Base-by-base conservation (phyloP, 495 filamentous ascomycete genomes). In the Talaromyces wortmannii region DNA sequence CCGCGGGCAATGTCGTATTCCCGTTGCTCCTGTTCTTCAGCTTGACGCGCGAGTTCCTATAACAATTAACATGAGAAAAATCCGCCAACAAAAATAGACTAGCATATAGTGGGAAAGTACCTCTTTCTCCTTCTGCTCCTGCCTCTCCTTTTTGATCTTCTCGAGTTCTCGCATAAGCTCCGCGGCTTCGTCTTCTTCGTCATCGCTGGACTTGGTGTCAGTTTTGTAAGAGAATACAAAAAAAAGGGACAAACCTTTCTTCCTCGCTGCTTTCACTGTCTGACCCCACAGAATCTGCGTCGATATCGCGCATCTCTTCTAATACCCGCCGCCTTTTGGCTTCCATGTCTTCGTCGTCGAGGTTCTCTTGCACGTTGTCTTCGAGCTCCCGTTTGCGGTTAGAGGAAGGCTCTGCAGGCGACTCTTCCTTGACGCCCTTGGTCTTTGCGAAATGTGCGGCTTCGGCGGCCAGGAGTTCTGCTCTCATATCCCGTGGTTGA, bases 141-240 rank as follows among this genome's bases (percentile, higher is more conserved):
- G 83, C 30, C 94, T 77, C 70, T 98, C 94, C 54, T 82, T 86
- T 69, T 95, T 90, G 68, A 98, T 95, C 70, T 96, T 92, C 65
- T 94, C 92, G 31, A 98, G 74, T 68, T 98, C 94, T 17, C 95
- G 83, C 75, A 94, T 85, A 50, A 98, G 71, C 63, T 91, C 89
- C 0, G 90, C 91, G 0, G 89, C 90, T 62, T 96, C 92, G 53
- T 98, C 92, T 61, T 95, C 90, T 29, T 90, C 87, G 49, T 89
- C 85, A 32, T 88, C 86, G 53, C 87, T 83, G 69, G 59, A 45
- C 16, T 10, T n/a, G n/a, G 13, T 2, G 36, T 16, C 8, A 36
- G n/a, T 13, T 15, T 30, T 31, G 32, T 1, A 17, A 11, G 12
- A n/a, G n/a, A n/a, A n/a, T n/a, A n/a, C n/a, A n/a, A n/a, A n/a